Evolutionary conservation across 1,284 basidiomycete genomes (phyloP).

Genomic region (Malassezia globosa): DNA sequence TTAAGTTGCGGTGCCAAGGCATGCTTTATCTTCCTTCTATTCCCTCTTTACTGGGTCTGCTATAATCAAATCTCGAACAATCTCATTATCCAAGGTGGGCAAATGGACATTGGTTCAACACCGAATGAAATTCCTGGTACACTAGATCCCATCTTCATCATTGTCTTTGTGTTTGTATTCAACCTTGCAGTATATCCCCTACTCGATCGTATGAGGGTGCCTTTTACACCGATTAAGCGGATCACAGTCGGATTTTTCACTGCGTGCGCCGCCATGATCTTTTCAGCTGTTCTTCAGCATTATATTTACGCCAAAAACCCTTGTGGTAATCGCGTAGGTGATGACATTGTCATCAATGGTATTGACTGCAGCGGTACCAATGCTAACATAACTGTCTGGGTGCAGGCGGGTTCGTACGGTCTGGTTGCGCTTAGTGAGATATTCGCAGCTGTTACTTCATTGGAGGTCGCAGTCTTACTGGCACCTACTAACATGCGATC

Average conservation of each 20-base stretch:
- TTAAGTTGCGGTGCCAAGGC: constrained; percentile 70
- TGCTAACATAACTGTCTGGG: constrained; percentile 42
- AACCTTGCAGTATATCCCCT: constrained; percentile 59
- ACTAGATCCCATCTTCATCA: constrained; percentile 58
- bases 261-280: constrained; percentile 53
- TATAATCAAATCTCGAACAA: constrained; percentile 57
- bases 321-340: constrained; percentile 49
- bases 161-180: constrained; percentile 50
- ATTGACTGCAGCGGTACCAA: constrained; percentile 15
- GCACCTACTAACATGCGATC: constrained; percentile 49
- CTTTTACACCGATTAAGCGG: constrained; percentile 54
- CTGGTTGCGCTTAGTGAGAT: constrained; percentile 55
- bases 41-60: constrained; percentile 50
- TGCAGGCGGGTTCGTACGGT: constrained; percentile 50
- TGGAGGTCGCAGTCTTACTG: constrained; percentile 76
- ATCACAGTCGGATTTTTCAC: constrained; percentile 62
- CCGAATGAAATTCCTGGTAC: constrained; percentile 73
- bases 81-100: constrained; percentile 53
- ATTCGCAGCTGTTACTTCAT: constrained; percentile 66
- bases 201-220: constrained; percentile 57
- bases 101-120: constrained; percentile 55
- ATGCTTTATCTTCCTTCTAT: constrained; percentile 70
- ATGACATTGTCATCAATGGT: constrained; percentile 30
- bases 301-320: constrained; percentile 53
- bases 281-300: constrained; percentile 56